Conservation (phyloP, 371 early-diverging fungal species). For the Homolaphlyctis polyrhiza region DNA sequence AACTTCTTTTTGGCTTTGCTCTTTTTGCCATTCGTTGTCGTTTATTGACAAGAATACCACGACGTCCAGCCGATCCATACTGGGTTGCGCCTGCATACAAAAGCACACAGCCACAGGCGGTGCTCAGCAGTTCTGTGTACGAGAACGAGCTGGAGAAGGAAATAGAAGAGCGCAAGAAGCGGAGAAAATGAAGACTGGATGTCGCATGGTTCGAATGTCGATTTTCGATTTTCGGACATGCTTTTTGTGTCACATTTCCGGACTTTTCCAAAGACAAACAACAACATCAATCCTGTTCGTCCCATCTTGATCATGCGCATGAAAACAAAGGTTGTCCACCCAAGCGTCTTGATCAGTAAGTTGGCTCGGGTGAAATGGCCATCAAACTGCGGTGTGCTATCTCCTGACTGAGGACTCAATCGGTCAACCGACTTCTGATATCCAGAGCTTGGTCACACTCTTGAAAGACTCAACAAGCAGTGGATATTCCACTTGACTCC, state of each 20-base stretch:
- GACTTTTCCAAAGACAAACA: no score
- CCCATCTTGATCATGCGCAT: slow-evolving; percentile 22
- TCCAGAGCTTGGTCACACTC: slow-evolving; percentile 22
- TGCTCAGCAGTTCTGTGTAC: slow-evolving; percentile 63
- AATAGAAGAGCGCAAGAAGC: slow-evolving; percentile 31
- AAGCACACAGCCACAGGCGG: slow-evolving; percentile 72
- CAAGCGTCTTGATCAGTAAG: background rate
- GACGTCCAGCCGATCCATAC: slow-evolving; percentile 59
- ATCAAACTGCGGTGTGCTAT: no score
- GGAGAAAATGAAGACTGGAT: slow-evolving; percentile 27
- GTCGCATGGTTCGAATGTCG: no score
- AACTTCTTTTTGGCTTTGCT: background rate
- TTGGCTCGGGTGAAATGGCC: background rate
- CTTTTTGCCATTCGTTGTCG: background rate
- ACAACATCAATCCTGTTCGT: no score
- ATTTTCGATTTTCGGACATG: no score
- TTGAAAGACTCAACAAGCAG: slow-evolving; percentile 28
- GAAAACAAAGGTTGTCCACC: slow-evolving; percentile 11
- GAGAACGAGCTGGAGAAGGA: slow-evolving; percentile 59
- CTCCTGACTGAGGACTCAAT: no score
- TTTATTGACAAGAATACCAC: background rate
- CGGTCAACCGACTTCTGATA: background rate
- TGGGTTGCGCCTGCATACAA: slow-evolving; percentile 88
- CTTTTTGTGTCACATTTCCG: no score
- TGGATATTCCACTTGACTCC: slow-evolving; percentile 44